Percentiles rank a stretch among this genome's conserved stretches.
Evolutionary conservation across 2,329 filamentous ascomycete species (phyloP).

Genomic region (Diplodia intermedia): DNA sequence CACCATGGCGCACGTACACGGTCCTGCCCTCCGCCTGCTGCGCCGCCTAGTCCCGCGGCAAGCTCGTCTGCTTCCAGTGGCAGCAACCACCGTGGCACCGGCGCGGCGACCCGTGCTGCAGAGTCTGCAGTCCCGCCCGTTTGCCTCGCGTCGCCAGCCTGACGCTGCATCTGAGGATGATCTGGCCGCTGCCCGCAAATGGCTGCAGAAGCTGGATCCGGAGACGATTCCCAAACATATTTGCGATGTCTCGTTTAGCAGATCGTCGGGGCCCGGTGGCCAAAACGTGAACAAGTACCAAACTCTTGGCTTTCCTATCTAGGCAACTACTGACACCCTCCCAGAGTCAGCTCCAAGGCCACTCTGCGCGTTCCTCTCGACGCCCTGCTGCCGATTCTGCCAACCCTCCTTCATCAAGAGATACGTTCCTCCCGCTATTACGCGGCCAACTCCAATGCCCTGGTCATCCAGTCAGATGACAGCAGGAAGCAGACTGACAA

Average conservation of each 20-base stretch:
- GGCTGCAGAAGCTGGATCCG: conserved; percentile 62
- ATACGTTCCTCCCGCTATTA: conserved; percentile 63
- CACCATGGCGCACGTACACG: conserved; percentile 4
- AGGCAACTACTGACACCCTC: conserved; percentile 24
- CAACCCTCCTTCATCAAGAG: conserved; percentile 59
- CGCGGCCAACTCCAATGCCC: conserved; percentile 58
- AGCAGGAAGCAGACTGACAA: conserved; percentile 68
- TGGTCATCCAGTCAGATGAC: conserved; percentile 69
- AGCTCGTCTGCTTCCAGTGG: not conserved
- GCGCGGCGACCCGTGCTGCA: conserved; percentile 4
- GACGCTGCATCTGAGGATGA: conserved; percentile 39
- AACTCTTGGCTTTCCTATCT: conserved; percentile 24
- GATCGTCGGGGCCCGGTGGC: conserved; percentile 69
- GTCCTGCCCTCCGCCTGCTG: not conserved
- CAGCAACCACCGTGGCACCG: not conserved
- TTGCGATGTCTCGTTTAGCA: conserved; percentile 66
- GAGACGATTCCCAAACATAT: conserved; percentile 63
- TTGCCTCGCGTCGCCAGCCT: conserved; percentile 13
- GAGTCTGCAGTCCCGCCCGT: not conserved
- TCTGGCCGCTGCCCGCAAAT: conserved; percentile 58
- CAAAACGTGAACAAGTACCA: conserved; percentile 73
- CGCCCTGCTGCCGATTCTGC: conserved; percentile 61
- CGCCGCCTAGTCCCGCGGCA: not conserved
- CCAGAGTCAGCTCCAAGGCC: conserved; percentile 70
- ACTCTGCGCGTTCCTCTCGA: conserved; percentile 65